These are phyloP conservation scores for Fusarium sp. DNA, from an alignment of 2,329 filamentous ascomycete species.

Conservation along the genomic window DNA sequence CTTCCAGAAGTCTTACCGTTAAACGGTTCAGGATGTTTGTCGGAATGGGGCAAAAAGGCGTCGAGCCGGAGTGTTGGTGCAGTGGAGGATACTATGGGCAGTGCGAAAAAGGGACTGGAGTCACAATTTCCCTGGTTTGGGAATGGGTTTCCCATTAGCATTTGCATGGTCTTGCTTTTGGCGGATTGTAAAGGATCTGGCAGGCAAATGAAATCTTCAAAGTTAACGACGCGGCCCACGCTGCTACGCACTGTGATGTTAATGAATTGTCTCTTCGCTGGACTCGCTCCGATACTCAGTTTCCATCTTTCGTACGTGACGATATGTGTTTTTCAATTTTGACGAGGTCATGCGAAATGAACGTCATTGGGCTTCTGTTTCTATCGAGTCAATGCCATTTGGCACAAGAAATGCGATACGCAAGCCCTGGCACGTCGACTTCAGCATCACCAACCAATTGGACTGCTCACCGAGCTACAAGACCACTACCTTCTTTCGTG, in stretches of 20 bases:
- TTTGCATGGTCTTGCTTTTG: slow-evolving; percentile 66
- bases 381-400: background rate
- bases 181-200: slow-evolving; percentile 62
- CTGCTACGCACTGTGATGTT: slow-evolving; percentile 41
- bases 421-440: too few species aligned
- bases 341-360: background rate
- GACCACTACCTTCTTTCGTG: background rate
- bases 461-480: background rate
- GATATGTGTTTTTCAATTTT: background rate
- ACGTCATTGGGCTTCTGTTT: background rate
- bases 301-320: background rate
- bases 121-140: slow-evolving; percentile 56
- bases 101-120: slow-evolving; percentile 54
- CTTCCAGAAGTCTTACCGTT: slow-evolving; percentile 99
- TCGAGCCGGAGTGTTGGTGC: slow-evolving; percentile 39
- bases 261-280: slow-evolving; percentile 43
- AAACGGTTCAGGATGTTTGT: slow-evolving; percentile 58
- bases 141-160: slow-evolving; percentile 60
- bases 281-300: slow-evolving; percentile 24
- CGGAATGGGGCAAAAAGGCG: slow-evolving; percentile 38
- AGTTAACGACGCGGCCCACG: slow-evolving; percentile 50
- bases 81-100: slow-evolving; percentile 45
- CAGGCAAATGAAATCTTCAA: slow-evolving; percentile 65
- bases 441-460: background rate
- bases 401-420: background rate